Evolutionary conservation across 129 eudicot species (phyloP).

Genomic region (Chrysanthemum seticuspe): DNA sequence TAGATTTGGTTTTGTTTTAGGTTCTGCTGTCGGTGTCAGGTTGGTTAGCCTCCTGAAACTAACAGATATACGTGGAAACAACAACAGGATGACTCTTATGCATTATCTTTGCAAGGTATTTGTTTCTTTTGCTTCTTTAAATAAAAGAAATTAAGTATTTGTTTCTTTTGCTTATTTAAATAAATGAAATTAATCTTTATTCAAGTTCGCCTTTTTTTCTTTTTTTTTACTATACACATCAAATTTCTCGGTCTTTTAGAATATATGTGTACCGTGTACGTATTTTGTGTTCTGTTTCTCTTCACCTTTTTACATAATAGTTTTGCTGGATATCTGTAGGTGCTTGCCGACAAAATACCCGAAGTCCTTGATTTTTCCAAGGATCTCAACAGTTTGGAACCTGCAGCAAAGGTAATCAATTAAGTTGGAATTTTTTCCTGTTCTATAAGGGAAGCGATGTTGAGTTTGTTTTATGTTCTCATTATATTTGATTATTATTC

Average conservation of each 20-base stretch:
- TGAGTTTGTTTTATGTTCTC: background rate
- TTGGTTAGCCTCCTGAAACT: conserved; percentile 90
- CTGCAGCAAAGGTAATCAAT: conserved; percentile 58
- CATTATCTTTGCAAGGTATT: conserved; percentile 93
- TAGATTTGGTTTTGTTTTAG: conserved; percentile 29
- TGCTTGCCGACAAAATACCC: conserved; percentile 65
- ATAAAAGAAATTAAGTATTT: no score
- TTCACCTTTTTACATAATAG: background rate
- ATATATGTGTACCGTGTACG: background rate
- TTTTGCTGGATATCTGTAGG: conserved; percentile 31
- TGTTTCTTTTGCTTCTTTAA: conserved; percentile 13
- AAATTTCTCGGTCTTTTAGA: no score
- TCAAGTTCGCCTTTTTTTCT: no score
- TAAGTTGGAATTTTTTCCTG: background rate
- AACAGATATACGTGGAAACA: conserved; percentile 40
- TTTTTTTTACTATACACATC: no score
- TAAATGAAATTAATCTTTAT: no score
- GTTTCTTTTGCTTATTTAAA: no score
- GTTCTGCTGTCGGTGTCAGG: conserved; percentile 94
- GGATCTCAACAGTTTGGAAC: conserved; percentile 58
- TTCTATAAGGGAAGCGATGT: background rate
- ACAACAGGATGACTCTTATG: conserved; percentile 70
- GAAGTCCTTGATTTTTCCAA: conserved; percentile 63
- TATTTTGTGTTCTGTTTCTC: background rate
- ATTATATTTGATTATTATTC: background rate